These are phyloP conservation scores for Arachis monticola DNA, from an alignment of 331 rosid species.

Conservation along the genomic window DNA sequence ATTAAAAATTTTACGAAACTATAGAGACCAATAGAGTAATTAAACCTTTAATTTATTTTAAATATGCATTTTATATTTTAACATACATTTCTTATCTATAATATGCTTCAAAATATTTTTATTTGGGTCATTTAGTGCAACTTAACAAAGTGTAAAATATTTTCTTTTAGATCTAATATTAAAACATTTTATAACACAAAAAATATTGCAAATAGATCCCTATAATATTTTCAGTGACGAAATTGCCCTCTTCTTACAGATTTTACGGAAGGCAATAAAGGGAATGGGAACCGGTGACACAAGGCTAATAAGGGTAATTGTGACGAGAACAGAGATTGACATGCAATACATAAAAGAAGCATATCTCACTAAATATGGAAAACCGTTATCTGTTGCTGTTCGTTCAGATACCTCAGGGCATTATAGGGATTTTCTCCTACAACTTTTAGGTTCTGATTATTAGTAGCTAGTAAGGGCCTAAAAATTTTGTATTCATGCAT, in stretches of 20 bases:
- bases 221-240: not conserved
- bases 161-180: too few species aligned
- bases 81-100: too few species aligned
- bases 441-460: constrained; percentile 58
- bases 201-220: too few species aligned
- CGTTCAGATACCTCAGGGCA: constrained; percentile 73
- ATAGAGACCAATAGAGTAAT: too few species aligned
- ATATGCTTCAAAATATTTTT: too few species aligned
- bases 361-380: constrained; percentile 56
- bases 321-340: constrained; percentile 76
- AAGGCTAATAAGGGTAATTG: constrained; percentile 58
- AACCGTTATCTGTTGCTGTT: constrained; percentile 63
- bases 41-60: too few species aligned
- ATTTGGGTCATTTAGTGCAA: too few species aligned
- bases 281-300: constrained; percentile 79
- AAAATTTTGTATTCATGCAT: too few species aligned
- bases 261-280: constrained; percentile 70
- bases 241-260: constrained; percentile 40
- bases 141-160: too few species aligned
- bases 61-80: too few species aligned
- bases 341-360: constrained; percentile 68
- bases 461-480: not conserved
- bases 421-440: constrained; percentile 66
- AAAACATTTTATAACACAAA: too few species aligned
- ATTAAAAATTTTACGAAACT: too few species aligned